A percentile compares a stretch with the other conserved stretches of the same genome.
Conservation (phyloP, 2,329 filamentous ascomycete genomes). For the Alternaria postmessia region DNA sequence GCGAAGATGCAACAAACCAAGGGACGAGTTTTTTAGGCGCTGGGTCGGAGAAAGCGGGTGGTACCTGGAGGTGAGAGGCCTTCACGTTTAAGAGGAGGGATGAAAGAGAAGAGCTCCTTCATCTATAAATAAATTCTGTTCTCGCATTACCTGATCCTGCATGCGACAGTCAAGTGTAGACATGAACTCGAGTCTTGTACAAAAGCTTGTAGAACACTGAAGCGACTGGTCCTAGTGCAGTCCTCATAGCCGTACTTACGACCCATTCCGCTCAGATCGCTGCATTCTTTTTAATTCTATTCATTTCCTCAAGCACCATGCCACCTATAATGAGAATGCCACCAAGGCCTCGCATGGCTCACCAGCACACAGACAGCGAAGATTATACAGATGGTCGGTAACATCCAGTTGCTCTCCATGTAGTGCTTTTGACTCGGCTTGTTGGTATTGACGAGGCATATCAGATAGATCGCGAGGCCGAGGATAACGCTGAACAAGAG, state of each 20-base stretch:
- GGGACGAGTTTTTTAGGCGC: slow-evolving; percentile 33
- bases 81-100: neutral
- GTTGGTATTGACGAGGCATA: slow-evolving; percentile 32
- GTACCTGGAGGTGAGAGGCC: neutral
- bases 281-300: neutral
- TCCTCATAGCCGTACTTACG: neutral
- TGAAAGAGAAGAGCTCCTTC: neutral
- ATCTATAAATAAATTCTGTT: neutral
- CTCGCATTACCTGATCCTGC: neutral
- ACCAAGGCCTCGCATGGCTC: slow-evolving; percentile 20
- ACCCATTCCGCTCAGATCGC: neutral
- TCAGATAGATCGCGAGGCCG: slow-evolving; percentile 36
- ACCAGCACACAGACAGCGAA: slow-evolving; percentile 37
- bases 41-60: too few relatives aligned
- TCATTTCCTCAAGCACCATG: neutral
- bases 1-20: slow-evolving; percentile 46
- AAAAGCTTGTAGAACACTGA: neutral
- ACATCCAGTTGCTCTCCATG: slow-evolving; percentile 38
- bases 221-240: neutral
- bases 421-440: slow-evolving; percentile 22
- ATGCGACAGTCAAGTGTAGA: neutral
- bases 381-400: slow-evolving; percentile 40
- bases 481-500: slow-evolving; percentile 27
- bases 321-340: neutral
- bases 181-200: neutral